Conservation (phyloP, 176 grass and related monocot species). For the Pharus latifolius region DNA sequence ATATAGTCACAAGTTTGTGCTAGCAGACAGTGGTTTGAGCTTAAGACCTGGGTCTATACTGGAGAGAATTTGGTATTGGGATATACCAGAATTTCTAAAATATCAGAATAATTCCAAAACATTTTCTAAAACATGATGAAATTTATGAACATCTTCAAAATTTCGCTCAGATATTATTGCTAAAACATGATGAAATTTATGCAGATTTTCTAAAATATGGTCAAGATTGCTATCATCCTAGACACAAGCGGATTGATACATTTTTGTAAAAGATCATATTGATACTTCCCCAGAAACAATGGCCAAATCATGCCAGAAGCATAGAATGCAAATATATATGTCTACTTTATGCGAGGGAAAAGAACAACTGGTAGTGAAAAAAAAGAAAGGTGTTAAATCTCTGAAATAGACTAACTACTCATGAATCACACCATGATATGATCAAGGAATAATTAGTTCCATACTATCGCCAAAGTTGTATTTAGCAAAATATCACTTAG, state of each 20-base stretch:
- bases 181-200: too few relatives aligned
- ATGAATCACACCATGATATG: too few relatives aligned
- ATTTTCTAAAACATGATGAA: slow-evolving; percentile 8
- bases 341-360: not conserved
- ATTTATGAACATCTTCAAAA: slow-evolving; percentile 6
- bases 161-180: slow-evolving; percentile 4
- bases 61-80: not conserved
- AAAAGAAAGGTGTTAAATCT: slow-evolving; percentile 7
- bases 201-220: too few relatives aligned
- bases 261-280: too few relatives aligned
- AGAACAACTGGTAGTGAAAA: not conserved
- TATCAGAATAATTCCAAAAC: slow-evolving; percentile 11
- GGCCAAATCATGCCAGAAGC: slow-evolving; percentile 17
- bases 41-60: not conserved
- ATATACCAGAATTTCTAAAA: slow-evolving; percentile 13
- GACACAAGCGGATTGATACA: too few relatives aligned
- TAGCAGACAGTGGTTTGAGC: not conserved
- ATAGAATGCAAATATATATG: not conserved
- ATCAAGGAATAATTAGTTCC: too few relatives aligned
- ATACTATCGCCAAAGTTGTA: too few relatives aligned
- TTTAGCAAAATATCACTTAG: too few relatives aligned
- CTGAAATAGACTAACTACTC: not conserved
- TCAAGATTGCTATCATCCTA: too few relatives aligned
- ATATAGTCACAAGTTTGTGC: not conserved
- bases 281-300: not conserved